phyloP scores from a whole-genome alignment of 129 eudicot genomes.

The Dittrichia graveolens region DNA sequence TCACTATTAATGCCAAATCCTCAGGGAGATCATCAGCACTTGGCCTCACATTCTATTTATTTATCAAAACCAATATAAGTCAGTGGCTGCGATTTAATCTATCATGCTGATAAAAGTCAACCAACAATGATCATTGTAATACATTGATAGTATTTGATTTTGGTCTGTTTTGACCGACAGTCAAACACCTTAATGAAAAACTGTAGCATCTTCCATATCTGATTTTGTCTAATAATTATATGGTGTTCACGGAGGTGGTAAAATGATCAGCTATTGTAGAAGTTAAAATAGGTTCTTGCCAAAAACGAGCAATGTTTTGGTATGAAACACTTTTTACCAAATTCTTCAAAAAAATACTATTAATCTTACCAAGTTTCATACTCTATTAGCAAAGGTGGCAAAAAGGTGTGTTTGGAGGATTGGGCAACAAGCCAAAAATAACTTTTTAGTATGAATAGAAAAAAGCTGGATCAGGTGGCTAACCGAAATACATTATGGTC shows the following conservation, averaged over 20 bases:
- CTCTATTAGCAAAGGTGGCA: neutral
- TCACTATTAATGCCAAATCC: slow-evolving; percentile 74
- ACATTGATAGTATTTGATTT: neutral
- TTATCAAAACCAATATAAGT: slow-evolving; percentile 8
- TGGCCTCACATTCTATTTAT: slow-evolving; percentile 71
- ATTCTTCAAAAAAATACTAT: neutral
- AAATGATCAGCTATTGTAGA: neutral
- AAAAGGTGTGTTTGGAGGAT: neutral
- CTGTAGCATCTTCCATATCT: neutral
- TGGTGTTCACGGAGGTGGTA: neutral
- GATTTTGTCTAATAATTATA: neutral
- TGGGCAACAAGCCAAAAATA: neutral
- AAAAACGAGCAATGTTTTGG: neutral
- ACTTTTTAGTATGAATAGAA: neutral
- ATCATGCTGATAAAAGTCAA: slow-evolving; percentile 1
- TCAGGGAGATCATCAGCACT: slow-evolving; percentile 78
- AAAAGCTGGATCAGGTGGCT: neutral
- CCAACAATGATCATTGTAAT: neutral
- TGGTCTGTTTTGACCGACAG: neutral
- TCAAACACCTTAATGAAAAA: neutral
- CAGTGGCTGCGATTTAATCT: slow-evolving; percentile 12
- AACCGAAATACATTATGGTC: neutral
- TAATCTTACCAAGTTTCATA: neutral
- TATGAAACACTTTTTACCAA: neutral
- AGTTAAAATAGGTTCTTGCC: neutral